phyloP scores from a whole-genome alignment of 306 rosid genomes.

The Prosopis cineraria region DNA sequence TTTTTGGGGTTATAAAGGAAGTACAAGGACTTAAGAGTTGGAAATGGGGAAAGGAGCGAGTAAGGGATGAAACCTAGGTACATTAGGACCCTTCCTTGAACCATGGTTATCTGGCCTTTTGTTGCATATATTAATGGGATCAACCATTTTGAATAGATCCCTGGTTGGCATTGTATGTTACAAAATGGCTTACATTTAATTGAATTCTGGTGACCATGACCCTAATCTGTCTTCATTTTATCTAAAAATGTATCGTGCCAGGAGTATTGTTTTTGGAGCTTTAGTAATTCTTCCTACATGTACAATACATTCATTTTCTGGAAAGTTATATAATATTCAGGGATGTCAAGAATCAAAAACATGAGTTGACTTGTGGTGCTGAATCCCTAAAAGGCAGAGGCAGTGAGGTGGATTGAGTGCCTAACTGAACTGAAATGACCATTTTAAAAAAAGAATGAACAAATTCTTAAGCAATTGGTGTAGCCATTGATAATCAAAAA shows the following conservation, averaged over 20 bases:
- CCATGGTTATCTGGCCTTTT: background rate
- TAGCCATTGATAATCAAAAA: background rate
- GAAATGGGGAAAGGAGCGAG: background rate
- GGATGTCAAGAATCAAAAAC: background rate
- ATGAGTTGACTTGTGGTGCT: conserved; percentile 10
- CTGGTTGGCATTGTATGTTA: background rate
- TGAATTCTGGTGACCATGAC: background rate
- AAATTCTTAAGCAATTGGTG: background rate
- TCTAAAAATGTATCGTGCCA: background rate
- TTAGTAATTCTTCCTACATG: background rate
- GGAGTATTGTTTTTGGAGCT: background rate
- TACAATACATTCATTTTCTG: background rate
- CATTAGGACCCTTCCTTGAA: background rate
- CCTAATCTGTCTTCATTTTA: background rate
- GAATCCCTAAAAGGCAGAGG: background rate
- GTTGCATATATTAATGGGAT: background rate
- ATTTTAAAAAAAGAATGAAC: background rate
- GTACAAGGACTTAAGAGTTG: background rate
- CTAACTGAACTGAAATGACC: conserved; percentile 11
- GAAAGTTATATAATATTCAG: background rate
- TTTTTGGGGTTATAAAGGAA: background rate
- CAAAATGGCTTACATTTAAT: background rate
- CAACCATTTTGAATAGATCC: background rate
- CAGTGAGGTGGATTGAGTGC: background rate
- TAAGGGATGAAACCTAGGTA: background rate